Conservation (phyloP, 257 asterid genomes). For the Solanum chmielewskii region DNA sequence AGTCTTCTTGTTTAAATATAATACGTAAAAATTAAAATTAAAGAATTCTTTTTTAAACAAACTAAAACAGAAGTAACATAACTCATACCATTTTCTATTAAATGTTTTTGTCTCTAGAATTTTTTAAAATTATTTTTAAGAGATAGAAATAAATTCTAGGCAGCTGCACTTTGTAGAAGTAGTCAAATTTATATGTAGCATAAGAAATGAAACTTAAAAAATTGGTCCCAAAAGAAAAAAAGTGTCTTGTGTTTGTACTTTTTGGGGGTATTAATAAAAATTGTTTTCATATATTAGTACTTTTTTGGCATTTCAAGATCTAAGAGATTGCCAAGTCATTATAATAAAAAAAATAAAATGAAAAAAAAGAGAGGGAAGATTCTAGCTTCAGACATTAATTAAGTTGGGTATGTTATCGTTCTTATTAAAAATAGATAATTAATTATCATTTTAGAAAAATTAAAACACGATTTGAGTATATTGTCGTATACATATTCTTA, state of each 20-base stretch:
- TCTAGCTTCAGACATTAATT: not conserved
- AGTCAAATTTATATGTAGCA: not conserved
- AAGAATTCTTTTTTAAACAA: accelerated
- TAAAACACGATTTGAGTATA: too few relatives aligned
- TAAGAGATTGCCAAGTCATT: not conserved
- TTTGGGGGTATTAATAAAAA: not conserved
- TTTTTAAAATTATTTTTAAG: not conserved
- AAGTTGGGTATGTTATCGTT: not conserved
- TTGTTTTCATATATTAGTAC: not conserved
- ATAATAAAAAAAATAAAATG: not conserved
- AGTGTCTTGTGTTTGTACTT: not conserved
- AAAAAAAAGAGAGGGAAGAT: not conserved
- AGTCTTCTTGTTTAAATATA: not conserved
- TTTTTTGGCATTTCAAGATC: not conserved
- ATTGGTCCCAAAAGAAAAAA: not conserved
- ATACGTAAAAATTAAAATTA: not conserved
- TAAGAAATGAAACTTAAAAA: not conserved
- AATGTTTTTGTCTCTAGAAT: not conserved
- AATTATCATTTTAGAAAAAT: too few relatives aligned
- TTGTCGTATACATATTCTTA: too few relatives aligned
- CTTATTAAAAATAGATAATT: not conserved
- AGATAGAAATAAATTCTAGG: not conserved
- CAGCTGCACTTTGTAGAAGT: not conserved
- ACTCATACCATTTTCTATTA: not conserved
- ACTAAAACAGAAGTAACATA: accelerated